Percentiles rank a stretch among this genome's conserved stretches.
Conservation (phyloP, 805 yeast species). For the Ogataea parapolymorpha region DNA sequence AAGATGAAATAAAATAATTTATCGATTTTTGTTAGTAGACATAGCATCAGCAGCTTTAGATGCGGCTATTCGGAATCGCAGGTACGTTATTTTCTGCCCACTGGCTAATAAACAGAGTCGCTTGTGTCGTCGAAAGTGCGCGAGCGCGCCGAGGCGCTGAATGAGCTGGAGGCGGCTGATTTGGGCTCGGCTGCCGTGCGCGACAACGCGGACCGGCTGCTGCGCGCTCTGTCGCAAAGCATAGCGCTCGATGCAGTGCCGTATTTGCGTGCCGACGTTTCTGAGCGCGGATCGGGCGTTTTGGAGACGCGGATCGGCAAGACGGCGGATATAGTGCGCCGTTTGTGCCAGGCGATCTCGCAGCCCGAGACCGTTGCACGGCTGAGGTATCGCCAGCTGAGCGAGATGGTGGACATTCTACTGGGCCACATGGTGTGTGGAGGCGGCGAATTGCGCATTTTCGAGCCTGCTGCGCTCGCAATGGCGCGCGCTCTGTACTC, state of each 20-base stretch:
- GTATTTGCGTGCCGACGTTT: conserved; percentile 22
- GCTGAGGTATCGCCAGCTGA: conserved; percentile 28
- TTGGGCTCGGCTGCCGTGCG: conserved; percentile 13
- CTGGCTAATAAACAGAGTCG: conserved; percentile 12
- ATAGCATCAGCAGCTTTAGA: background rate
- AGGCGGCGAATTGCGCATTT: conserved; percentile 6
- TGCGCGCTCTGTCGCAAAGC: conserved; percentile 20
- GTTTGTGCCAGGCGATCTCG: conserved; percentile 14
- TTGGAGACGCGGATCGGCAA: conserved; percentile 24
- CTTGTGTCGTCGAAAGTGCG: conserved; percentile 50
- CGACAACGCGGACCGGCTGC: conserved; percentile 4
- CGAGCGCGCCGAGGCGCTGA: conserved; percentile 53
- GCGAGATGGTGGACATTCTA: conserved; percentile 21
- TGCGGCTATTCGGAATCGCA: background rate
- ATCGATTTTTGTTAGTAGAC: conserved; percentile 2
- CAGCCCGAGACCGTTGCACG: conserved; percentile 12
- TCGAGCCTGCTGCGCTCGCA: conserved; percentile 32
- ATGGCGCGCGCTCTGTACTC: conserved; percentile 27
- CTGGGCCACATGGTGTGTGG: conserved; percentile 11
- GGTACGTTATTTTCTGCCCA: background rate
- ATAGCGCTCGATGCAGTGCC: conserved; percentile 22
- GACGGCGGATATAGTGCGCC: conserved; percentile 21
- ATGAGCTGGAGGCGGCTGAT: conserved; percentile 34
- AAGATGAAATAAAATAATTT: conserved; percentile 10
- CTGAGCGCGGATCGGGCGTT: conserved; percentile 8